Base-by-base conservation (phyloP, 331 rosid species). In the Ulmus americana region DNA sequence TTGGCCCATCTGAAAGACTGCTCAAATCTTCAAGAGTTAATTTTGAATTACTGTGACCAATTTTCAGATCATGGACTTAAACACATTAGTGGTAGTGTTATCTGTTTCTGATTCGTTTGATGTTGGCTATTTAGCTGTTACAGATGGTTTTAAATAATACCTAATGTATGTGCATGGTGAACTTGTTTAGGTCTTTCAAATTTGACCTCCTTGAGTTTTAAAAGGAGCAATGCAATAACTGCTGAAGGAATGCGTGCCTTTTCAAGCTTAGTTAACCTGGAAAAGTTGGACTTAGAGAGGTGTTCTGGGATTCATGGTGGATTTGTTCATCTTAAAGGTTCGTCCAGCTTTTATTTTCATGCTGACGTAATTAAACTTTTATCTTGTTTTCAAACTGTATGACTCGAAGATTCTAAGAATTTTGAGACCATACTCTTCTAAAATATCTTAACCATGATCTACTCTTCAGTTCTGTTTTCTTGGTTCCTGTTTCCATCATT, bases 231-330 rank as follows among this genome's bases (percentile, higher is more conserved):
- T 74, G 68, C 76, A 35, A 70, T 87, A 64, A 81, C 78, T 50
- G 77, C 86, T 69, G 86, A 80, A 67, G 90, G 88, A 74, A 84
- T 84, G 90, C 67, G 74, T 50, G 61, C 88, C 64, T 78, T 87
- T 72, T 80, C 95, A 45, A 63, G 72, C 80, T 73, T 87, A 51
- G 61, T 74, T 80, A 78, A 82, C 81, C 71, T 87, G 81, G 86
- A 84, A 82, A 87, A 82, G 79, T 72, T 87, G 84, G 86, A 87
- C 76, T 78, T 87, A 67, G 88, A 87, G 76, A 80, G 95, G 72
- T 87, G 90, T 76, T 71, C 79, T 52, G 77, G 65, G 59, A 75
- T 87, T 78, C 86, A 82, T 51, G 90, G 95, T 46, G 90, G 95
- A 58, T 84, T 87, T 74, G 79, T 82, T 82, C 88, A 87, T 82